Percentiles rank a stretch among this genome's conserved stretches.
Evolutionary conservation across 2,329 filamentous ascomycete species (phyloP).

Genomic region (Fusarium miscanthi): DNA sequence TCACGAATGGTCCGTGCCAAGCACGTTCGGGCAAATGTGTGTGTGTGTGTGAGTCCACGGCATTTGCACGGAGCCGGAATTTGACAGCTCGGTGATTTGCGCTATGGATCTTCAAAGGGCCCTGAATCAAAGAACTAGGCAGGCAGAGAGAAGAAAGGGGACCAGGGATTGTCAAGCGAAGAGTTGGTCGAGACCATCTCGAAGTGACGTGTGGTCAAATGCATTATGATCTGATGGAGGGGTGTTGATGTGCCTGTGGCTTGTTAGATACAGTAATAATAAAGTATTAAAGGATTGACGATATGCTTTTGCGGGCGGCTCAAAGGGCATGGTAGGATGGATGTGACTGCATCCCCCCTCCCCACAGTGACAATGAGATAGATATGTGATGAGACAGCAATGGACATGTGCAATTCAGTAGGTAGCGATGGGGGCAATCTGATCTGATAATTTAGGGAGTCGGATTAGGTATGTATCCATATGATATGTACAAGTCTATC

Average conservation of each 20-base stretch:
- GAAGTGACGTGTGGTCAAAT: constrained; percentile 31
- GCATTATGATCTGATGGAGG: constrained; percentile 36
- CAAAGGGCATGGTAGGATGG: not conserved
- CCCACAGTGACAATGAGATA: not conserved
- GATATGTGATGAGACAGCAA: not conserved
- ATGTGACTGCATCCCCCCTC: constrained; percentile 6
- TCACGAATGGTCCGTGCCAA: constrained; percentile 11
- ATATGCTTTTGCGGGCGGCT: constrained; percentile 21
- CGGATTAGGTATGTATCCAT: constrained; percentile 24
- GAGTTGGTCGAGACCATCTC: constrained; percentile 20
- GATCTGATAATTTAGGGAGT: constrained; percentile 15
- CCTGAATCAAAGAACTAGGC: not conserved
- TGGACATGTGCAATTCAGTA: not conserved
- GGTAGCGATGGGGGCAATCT: not conserved
- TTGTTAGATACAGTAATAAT: not conserved
- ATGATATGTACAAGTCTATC: constrained; percentile 29
- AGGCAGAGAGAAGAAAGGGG: not conserved
- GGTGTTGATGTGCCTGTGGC: constrained; percentile 10
- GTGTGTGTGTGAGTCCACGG: constrained; percentile 6
- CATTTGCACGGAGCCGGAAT: constrained; percentile 18
- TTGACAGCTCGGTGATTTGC: constrained; percentile 34
- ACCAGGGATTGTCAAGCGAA: constrained; percentile 6
- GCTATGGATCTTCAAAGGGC: constrained; percentile 16
- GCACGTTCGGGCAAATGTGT: not conserved
- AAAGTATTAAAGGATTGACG: not conserved